These are phyloP conservation scores for Penicillium sp. DNA, from an alignment of 2,329 filamentous ascomycete species.

Conservation along the genomic window DNA sequence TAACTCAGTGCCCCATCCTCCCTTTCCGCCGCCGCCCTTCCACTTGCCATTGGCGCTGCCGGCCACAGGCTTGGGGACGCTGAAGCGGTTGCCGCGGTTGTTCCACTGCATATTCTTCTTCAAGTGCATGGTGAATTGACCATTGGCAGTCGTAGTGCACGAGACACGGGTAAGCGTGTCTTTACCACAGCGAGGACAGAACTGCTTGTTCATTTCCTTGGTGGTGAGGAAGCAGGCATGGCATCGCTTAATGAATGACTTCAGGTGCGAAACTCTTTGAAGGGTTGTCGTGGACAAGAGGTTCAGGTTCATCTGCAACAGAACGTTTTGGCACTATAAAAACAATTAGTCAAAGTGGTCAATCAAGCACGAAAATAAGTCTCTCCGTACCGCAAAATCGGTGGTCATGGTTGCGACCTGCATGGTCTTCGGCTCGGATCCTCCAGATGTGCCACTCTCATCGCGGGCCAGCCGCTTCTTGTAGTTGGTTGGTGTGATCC, in stretches of 20 bases:
- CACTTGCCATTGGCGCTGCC: constrained; percentile 78
- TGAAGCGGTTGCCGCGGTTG: constrained; percentile 87
- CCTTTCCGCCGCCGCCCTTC: constrained; percentile 71
- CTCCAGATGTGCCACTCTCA: constrained; percentile 50
- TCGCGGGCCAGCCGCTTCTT: constrained; percentile 78
- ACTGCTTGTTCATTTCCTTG: constrained; percentile 83
- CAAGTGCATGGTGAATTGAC: constrained; percentile 81
- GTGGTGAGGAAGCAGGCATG: constrained; percentile 89
- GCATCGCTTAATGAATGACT: constrained; percentile 87
- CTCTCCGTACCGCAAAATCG: constrained; percentile 78
- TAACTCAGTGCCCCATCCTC: constrained; percentile 80
- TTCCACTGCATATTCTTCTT: constrained; percentile 98
- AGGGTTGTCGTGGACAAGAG: constrained; percentile 74
- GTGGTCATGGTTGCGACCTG: constrained; percentile 91
- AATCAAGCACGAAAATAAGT: background rate
- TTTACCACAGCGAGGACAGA: constrained; percentile 89
- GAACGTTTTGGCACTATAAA: constrained; percentile 73
- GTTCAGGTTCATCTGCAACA: constrained; percentile 91
- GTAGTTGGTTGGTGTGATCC: constrained; percentile 94
- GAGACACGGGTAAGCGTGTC: constrained; percentile 80
- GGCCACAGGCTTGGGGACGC: constrained; percentile 84
- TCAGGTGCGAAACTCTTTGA: constrained; percentile 78
- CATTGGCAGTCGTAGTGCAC: constrained; percentile 79
- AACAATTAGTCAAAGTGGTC: constrained; percentile 9
- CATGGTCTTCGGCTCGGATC: constrained; percentile 64